A percentile compares a stretch with the other conserved stretches of the same genome.
These are phyloP conservation scores for Betula pendula DNA, from an alignment of 306 rosid genomes.

Conservation along the genomic window DNA sequence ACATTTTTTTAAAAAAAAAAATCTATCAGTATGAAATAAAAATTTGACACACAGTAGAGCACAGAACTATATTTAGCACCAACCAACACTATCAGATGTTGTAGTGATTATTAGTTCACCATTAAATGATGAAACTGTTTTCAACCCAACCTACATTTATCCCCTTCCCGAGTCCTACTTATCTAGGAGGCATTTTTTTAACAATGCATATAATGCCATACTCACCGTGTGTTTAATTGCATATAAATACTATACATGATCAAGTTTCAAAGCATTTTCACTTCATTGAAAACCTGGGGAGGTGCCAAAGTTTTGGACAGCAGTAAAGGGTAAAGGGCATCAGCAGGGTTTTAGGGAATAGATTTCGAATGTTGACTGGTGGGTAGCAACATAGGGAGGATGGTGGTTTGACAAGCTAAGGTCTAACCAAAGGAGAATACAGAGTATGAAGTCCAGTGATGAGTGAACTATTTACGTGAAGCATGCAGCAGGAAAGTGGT, in stretches of 20 bases:
- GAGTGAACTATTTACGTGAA: constrained; percentile 13
- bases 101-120: not conserved
- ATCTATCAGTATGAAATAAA: not conserved
- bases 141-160: not conserved
- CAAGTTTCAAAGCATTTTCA: not conserved
- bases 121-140: not conserved
- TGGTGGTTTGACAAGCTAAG: not conserved
- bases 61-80: not conserved
- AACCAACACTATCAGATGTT: not conserved
- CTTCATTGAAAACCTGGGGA: not conserved
- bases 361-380: not conserved
- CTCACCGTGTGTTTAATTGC: not conserved
- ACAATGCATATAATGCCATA: not conserved
- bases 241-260: not conserved
- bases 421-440: not conserved
- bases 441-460: not conserved
- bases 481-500: not conserved
- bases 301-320: not conserved
- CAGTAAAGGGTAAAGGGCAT: not conserved
- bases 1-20: not conserved
- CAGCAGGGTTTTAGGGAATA: not conserved
- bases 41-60: not conserved
- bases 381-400: not conserved
- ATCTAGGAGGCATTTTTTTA: not conserved
- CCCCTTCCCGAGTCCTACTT: not conserved